Evolutionary conservation across 2,329 filamentous ascomycete genomes (phyloP), one percentile per base, ranked within the genome.

Genomic region (Claviceps africana): DNA sequence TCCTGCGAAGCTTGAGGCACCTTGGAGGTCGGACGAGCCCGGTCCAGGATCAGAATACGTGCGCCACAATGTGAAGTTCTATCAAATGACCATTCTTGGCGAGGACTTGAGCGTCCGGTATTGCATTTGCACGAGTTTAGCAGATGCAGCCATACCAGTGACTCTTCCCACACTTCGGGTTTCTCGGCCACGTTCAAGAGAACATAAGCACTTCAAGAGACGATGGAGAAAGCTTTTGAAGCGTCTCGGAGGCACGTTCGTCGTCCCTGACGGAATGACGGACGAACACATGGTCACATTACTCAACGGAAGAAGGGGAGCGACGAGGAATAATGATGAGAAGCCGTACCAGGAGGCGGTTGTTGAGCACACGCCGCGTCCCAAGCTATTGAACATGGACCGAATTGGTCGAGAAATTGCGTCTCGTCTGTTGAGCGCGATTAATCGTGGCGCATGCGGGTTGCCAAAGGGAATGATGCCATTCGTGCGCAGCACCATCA

Each of bases 61-160:
- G 10, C 56, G 64, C 3, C 56, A 65, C 25, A 62, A 62, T 3
- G 59, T 72, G 2, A 64, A 65, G 21, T 76, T 77, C 56, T 77
- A 72, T 51, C 75, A 79, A 54, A 56, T 76, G 15, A 70, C 67
- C 50, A 62, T 67, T 11, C 56, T 79, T 2, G 67, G 62, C 5
- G 62, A 65, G 25, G 65, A 76, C 53, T 62, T 77, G 40, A 66
- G 69, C 40, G 55, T 80, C 17, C 62, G 63, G 37, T 72, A 71
- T 49, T 69, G 68, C 52, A 67, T 65, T 51, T 65, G 62, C 46
- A 58, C 61, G 5, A 63, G 63, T 4, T 56, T 55, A 11, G 55
- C 54, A 17, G 55, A 64, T 21, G 55, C 58, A 8, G 30, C 45
- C 4, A 54, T 64, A 21, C 56, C 62, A 2, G 51, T 69, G 11